Conservation (phyloP, 1,284 basidiomycete species). For the Puccinia coronata region DNA sequence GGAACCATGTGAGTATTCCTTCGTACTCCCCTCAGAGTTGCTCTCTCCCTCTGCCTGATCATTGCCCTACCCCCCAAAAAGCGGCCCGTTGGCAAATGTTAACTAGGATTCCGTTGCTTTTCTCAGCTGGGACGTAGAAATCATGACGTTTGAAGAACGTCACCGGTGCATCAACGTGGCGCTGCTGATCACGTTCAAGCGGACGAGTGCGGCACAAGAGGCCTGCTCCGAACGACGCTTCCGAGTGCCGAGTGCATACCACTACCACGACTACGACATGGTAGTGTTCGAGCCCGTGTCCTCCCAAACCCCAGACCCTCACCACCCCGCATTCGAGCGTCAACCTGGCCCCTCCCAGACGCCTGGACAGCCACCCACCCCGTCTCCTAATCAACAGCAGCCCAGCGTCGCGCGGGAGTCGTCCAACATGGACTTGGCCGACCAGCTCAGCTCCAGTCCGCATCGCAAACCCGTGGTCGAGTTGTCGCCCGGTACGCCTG, state of each 20-base stretch:
- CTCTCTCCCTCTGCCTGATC: not conserved
- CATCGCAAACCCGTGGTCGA: not conserved
- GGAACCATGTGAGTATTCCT: not conserved
- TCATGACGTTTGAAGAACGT: not conserved
- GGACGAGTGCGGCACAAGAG: not conserved
- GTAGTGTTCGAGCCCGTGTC: not conserved
- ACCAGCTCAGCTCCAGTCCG: not conserved
- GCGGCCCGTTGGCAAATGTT: not conserved
- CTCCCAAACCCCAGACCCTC: not conserved
- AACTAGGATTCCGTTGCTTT: not conserved
- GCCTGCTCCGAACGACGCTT: conserved; percentile 6
- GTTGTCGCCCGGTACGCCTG: not conserved
- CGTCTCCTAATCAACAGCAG: not conserved
- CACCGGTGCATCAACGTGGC: not conserved
- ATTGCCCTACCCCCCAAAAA: not conserved
- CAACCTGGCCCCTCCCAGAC: not conserved
- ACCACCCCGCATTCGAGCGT: not conserved
- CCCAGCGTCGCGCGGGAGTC: not conserved
- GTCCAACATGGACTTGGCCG: not conserved
- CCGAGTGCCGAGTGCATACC: not conserved
- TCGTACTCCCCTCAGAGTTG: not conserved
- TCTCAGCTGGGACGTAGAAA: not conserved
- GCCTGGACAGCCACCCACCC: not conserved
- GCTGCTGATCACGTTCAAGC: conserved; percentile 3
- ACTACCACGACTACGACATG: not conserved